Evolutionary conservation across 176 grass and related monocot species (phyloP).

Genomic region (Cymbopogon citratus): DNA sequence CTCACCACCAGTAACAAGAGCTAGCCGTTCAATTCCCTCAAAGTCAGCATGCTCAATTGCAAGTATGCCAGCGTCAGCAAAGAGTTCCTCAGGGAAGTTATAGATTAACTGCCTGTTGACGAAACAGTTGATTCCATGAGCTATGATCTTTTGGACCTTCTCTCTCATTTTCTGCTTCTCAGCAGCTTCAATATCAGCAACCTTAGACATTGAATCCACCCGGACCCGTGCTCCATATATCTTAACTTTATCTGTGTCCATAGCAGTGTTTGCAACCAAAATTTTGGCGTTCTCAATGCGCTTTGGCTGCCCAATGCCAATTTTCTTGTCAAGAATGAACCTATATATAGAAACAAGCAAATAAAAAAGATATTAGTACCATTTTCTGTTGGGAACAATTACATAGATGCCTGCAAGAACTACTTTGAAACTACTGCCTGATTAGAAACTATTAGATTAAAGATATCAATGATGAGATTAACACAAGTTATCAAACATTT

Average conservation of each 20-base stretch:
- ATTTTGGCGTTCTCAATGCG: constrained; percentile 92
- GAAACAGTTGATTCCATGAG: constrained; percentile 86
- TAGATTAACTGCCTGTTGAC: constrained; percentile 93
- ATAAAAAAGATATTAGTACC: neutral
- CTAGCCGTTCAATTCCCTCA: constrained; percentile 90
- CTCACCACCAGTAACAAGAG: constrained; percentile 86
- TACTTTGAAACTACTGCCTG: neutral
- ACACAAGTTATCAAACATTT: neutral
- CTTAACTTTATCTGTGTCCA: constrained; percentile 99
- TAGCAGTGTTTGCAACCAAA: constrained; percentile 93
- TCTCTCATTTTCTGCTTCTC: constrained; percentile 98
- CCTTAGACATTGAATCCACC: constrained; percentile 88
- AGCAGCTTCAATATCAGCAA: constrained; percentile 85
- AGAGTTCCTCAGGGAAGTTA: constrained; percentile 93
- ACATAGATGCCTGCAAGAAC: neutral
- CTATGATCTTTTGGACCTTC: constrained; percentile 91
- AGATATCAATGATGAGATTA: neutral
- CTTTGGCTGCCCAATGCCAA: constrained; percentile 92
- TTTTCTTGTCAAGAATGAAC: constrained; percentile 99
- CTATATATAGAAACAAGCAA: constrained; percentile 29
- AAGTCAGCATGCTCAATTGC: constrained; percentile 97
- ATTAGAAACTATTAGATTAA: neutral
- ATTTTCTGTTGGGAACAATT: neutral
- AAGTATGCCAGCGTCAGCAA: constrained; percentile 88
- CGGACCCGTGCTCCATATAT: constrained; percentile 92